phyloP scores from a whole-genome alignment of 495 filamentous ascomycete genomes.

The Lentithecium fluviatile region DNA sequence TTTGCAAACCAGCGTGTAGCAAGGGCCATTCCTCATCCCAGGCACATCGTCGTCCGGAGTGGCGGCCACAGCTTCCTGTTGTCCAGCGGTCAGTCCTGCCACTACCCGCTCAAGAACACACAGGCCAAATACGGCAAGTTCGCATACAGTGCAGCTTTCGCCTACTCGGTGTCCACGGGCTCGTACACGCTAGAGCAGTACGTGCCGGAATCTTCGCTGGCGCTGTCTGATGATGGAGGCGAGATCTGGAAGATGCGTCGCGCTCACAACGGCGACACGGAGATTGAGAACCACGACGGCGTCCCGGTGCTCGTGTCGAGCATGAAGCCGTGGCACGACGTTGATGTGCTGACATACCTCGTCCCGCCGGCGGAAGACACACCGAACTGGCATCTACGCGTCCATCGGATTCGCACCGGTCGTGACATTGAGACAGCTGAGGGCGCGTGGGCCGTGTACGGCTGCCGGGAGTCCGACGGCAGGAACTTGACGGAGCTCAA shows the following conservation, averaged over 20 bases:
- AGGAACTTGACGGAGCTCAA: slow-evolving; percentile 45
- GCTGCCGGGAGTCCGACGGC: slow-evolving; percentile 57
- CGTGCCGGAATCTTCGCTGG: slow-evolving; percentile 70
- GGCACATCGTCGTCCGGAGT: slow-evolving; percentile 62
- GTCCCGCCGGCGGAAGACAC: slow-evolving; percentile 33
- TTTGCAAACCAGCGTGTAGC: slow-evolving; percentile 52
- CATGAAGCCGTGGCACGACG: slow-evolving; percentile 49
- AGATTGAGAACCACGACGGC: slow-evolving; percentile 52
- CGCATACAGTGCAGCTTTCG: slow-evolving; percentile 71
- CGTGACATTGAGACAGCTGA: slow-evolving; percentile 32
- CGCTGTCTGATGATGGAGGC: slow-evolving; percentile 72
- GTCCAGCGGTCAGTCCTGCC: slow-evolving; percentile 72
- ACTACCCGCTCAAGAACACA: slow-evolving; percentile 74
- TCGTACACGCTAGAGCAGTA: slow-evolving; percentile 74
- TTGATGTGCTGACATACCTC: slow-evolving; percentile 36
- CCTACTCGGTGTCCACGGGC: slow-evolving; percentile 73
- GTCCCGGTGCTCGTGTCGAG: slow-evolving; percentile 60
- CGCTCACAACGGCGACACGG: slow-evolving; percentile 51
- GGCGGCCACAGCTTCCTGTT: slow-evolving; percentile 70
- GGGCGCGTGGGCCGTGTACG: slow-evolving; percentile 64
- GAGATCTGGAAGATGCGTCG: slow-evolving; percentile 77
- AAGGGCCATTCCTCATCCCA: slow-evolving; percentile 61
- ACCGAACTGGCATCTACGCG: slow-evolving; percentile 33
- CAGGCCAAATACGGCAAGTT: slow-evolving; percentile 81
- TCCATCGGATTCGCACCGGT: slow-evolving; percentile 24